These are phyloP conservation scores for Suillus bovinus DNA, from an alignment of 768 basidiomycete species.

Conservation along the genomic window DNA sequence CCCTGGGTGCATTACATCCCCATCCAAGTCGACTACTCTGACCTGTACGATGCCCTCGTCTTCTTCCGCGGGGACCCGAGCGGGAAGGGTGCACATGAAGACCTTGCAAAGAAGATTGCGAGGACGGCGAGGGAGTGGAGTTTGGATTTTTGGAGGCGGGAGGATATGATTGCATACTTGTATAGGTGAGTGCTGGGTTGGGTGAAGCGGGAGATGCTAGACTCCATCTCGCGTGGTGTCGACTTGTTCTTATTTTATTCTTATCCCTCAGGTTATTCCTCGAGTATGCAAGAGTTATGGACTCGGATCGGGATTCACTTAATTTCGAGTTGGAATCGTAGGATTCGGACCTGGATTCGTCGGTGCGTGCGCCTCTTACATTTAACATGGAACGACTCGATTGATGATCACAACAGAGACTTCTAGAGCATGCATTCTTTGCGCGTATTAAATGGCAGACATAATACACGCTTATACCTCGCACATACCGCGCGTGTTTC, in stretches of 20 bases:
- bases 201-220: background rate
- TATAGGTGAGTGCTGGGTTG: slow-evolving; percentile 45
- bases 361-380: background rate
- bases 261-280: slow-evolving; percentile 40
- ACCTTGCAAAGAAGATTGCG: slow-evolving; percentile 53
- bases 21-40: slow-evolving; percentile 57
- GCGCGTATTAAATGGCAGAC: background rate
- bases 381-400: too few species aligned
- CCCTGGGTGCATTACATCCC: slow-evolving; percentile 74
- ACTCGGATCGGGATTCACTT: slow-evolving; percentile 41
- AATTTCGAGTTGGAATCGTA: background rate
- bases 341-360: background rate
- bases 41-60: slow-evolving; percentile 62
- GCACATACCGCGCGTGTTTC: background rate
- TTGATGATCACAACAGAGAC: too few species aligned
- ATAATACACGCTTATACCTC: background rate
- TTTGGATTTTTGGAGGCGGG: slow-evolving; percentile 50
- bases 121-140: slow-evolving; percentile 53
- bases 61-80: slow-evolving; percentile 68
- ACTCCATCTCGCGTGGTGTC: too few species aligned
- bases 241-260: background rate
- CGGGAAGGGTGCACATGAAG: slow-evolving; percentile 61
- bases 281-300: slow-evolving; percentile 53
- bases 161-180: slow-evolving; percentile 57
- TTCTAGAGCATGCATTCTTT: background rate